phyloP scores from a whole-genome alignment of 2,329 filamentous ascomycete species.

The Penicillium psychrosexuale region DNA sequence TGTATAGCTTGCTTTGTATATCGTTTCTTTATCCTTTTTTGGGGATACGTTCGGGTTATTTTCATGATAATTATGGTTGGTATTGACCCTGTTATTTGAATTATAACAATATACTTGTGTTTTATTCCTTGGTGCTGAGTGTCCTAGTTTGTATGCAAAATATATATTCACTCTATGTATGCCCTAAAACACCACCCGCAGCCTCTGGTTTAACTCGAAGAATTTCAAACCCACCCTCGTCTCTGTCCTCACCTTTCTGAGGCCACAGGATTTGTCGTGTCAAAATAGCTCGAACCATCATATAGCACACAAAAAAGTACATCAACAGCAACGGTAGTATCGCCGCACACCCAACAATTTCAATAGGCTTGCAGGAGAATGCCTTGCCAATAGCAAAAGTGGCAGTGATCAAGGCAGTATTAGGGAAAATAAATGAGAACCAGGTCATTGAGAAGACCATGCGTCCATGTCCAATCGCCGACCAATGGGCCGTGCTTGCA shows the following conservation, averaged over 20 bases:
- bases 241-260: slow-evolving; percentile 63
- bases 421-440: slow-evolving; percentile 80
- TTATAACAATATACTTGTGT: not conserved
- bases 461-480: slow-evolving; percentile 57
- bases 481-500: slow-evolving; percentile 71
- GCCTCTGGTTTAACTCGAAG: slow-evolving; percentile 29
- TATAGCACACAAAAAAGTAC: slow-evolving; percentile 65
- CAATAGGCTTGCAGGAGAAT: slow-evolving; percentile 58
- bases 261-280: slow-evolving; percentile 72
- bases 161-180: not conserved
- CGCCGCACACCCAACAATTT: slow-evolving; percentile 66
- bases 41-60: not conserved
- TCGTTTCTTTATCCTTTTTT: not conserved
- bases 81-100: not conserved
- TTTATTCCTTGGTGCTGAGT: not conserved
- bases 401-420: slow-evolving; percentile 69
- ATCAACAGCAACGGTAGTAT: slow-evolving; percentile 62
- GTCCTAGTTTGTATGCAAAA: too few relatives aligned
- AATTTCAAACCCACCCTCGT: slow-evolving; percentile 58
- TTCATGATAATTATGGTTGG: not conserved
- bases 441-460: slow-evolving; percentile 81
- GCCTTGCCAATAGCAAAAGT: slow-evolving; percentile 68
- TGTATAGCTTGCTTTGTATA: not conserved
- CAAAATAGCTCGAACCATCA: slow-evolving; percentile 68
- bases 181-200: slow-evolving; percentile 2